Percentiles rank a stretch among this genome's conserved stretches.
Conservation (phyloP, 345 rosid genomes). For the Angophora floribunda region DNA sequence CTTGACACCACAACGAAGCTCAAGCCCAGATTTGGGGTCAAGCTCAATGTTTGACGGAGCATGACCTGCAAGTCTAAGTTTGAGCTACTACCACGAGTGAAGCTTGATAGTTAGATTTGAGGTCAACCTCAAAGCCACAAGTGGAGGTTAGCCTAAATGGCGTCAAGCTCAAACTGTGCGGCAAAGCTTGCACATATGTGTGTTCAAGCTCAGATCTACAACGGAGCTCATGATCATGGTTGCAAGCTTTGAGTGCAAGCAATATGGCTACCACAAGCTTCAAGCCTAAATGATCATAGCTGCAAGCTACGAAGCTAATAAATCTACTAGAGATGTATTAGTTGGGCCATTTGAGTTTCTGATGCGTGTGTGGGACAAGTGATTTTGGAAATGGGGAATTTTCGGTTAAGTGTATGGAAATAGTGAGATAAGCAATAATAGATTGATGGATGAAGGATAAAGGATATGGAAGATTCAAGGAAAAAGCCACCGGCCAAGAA, state of each 20-base stretch:
- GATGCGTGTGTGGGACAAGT: no score
- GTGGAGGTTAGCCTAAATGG: neutral
- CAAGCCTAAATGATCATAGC: no score
- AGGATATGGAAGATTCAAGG: conserved; percentile 12
- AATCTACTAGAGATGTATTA: no score
- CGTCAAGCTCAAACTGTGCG: neutral
- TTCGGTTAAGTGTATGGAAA: no score
- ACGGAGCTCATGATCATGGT: fast-evolving
- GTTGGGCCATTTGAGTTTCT: no score
- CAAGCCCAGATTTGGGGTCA: neutral
- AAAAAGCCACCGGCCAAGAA: no score
- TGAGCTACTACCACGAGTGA: neutral
- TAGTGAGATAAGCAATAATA: no score
- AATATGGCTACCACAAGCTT: no score
- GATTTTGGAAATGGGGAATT: no score
- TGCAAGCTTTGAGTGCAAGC: neutral
- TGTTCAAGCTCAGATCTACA: neutral
- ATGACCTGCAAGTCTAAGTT: neutral
- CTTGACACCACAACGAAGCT: neutral
- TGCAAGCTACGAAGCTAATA: no score
- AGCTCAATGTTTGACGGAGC: neutral
- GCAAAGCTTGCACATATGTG: no score
- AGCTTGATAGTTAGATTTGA: neutral
- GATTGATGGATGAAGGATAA: no score
- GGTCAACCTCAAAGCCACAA: neutral